Base-by-base conservation (phyloP, 2,329 filamentous ascomycete species). In the Epichloe baconii region DNA sequence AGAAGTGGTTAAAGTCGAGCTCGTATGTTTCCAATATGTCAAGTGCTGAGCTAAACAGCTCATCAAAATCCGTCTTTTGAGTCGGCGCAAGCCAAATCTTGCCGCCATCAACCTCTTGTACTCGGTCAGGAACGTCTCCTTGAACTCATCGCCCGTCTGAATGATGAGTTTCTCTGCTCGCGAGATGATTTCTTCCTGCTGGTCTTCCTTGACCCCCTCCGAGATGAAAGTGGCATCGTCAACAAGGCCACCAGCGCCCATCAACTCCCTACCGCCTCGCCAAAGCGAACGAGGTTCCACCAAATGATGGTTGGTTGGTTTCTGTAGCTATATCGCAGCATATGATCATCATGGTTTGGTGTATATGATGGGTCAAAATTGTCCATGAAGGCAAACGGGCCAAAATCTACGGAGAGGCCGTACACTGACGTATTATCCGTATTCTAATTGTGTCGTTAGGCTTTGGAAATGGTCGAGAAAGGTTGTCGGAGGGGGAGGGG, bases 221-320 rank as follows among this genome's bases (percentile, higher is more conserved):
- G 79, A 73, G 5, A 86, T 69, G 59, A 95, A 96, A 2, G 71
- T 71, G 2, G 78, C 67, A 11, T 84, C 78, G 61, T 98, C 90
- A 35, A 91, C 82, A 38, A 74, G 71, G 1, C 75, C 68, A 0
- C 86, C 91, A 0, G 85, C 80, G 17, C 91, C 93, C 51, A 98
- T 80, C 2, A 95, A 74, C 67, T 97, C 93, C 19, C 93, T 0
- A 98, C 65, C 0, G 86, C 80, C 69, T 98, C 93, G 52, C 89
- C 93, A 0, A 98, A 77, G 1, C 93, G 82, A 1, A 96, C 88
- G 0, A 97, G 75, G 61, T 97, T 97, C 93, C 93, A 98, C 93
- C 93, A 98, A 62, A 98, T 93, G 52, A 98, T 86, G 43, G 84
- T 90, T 0, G 93, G 90, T 64, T 98, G 93, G 64, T 95, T 95